A percentile compares a stretch with the other conserved stretches of the same genome.
phyloP scores from a whole-genome alignment of 176 grass and related monocot species.

The Eleusine indica region DNA sequence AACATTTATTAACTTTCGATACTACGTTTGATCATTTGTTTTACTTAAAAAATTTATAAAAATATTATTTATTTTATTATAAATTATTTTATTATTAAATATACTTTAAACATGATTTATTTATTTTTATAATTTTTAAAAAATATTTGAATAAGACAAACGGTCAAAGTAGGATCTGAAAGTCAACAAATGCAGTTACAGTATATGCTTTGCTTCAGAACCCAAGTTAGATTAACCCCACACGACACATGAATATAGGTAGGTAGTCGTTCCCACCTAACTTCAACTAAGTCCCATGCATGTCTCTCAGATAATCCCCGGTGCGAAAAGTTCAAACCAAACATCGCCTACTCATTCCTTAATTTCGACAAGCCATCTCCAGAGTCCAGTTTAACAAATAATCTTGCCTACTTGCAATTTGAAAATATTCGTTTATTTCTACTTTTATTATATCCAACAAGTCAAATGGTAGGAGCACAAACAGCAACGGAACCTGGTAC shows the following conservation, averaged over 20 bases:
- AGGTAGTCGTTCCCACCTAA: conserved; percentile 45
- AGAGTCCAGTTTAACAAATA: conserved; percentile 16
- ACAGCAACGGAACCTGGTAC: not conserved
- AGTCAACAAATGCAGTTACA: too few species aligned
- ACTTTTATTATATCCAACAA: not conserved
- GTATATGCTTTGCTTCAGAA: conserved; percentile 5
- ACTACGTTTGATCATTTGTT: too few species aligned
- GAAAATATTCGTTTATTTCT: not conserved
- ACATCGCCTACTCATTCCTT: conserved; percentile 32
- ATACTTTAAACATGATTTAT: too few species aligned
- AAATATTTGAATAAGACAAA: too few species aligned
- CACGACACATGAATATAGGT: conserved; percentile 31
- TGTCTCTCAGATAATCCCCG: not conserved
- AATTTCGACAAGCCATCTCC: conserved; percentile 16
- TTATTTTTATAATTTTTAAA: too few species aligned
- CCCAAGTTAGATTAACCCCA: not conserved
- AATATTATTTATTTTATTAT: too few species aligned
- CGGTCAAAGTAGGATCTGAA: too few species aligned
- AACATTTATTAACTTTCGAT: too few species aligned
- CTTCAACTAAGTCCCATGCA: conserved; percentile 29
- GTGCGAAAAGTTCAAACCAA: conserved; percentile 41
- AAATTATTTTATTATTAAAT: too few species aligned
- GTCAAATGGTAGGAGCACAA: not conserved
- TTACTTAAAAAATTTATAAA: too few species aligned
- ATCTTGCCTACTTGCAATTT: not conserved